Percentiles rank a stretch among this genome's conserved stretches.
Evolutionary conservation across 2,329 filamentous ascomycete genomes (phyloP).

Genomic region (Calonectria ilicicola): DNA sequence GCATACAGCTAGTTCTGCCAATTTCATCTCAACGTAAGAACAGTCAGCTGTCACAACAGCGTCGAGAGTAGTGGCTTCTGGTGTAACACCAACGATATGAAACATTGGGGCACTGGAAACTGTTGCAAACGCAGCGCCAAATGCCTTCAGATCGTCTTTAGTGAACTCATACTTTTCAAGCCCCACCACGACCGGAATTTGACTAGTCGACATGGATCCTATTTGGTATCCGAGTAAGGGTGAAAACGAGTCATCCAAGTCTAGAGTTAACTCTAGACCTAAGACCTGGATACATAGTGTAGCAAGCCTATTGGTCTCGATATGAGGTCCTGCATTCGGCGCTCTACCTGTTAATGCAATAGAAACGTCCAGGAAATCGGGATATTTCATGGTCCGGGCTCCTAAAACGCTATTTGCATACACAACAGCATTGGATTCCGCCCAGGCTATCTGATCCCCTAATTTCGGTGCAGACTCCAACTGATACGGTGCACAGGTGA

Average conservation of each 20-base stretch:
- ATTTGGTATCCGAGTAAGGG: slow-evolving; percentile 33
- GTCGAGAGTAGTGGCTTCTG: slow-evolving; percentile 24
- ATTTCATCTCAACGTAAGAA: slow-evolving; percentile 2
- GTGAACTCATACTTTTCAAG: slow-evolving; percentile 15
- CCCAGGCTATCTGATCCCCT: slow-evolving; percentile 35
- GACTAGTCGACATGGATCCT: slow-evolving; percentile 21
- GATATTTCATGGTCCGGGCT: slow-evolving; percentile 36
- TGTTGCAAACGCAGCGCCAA: slow-evolving; percentile 35
- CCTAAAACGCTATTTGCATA: slow-evolving; percentile 39
- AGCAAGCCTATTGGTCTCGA: slow-evolving; percentile 25
- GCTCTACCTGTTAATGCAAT: slow-evolving; percentile 36
- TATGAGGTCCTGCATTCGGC: slow-evolving; percentile 27
- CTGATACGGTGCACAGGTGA: slow-evolving; percentile 37
- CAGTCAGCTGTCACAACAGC: background rate
- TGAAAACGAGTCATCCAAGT: slow-evolving; percentile 30
- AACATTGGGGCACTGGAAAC: slow-evolving; percentile 37
- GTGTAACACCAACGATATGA: slow-evolving; percentile 33
- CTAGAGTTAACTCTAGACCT: background rate
- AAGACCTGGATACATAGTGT: background rate
- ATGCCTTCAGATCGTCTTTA: slow-evolving; percentile 36
- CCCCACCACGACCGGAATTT: slow-evolving; percentile 30
- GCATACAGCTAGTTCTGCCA: background rate
- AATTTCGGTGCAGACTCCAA: slow-evolving; percentile 24
- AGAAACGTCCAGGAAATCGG: slow-evolving; percentile 28
- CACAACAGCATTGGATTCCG: slow-evolving; percentile 36